phyloP scores from a whole-genome alignment of 1,284 basidiomycete species.

The Moniliella sp. region DNA sequence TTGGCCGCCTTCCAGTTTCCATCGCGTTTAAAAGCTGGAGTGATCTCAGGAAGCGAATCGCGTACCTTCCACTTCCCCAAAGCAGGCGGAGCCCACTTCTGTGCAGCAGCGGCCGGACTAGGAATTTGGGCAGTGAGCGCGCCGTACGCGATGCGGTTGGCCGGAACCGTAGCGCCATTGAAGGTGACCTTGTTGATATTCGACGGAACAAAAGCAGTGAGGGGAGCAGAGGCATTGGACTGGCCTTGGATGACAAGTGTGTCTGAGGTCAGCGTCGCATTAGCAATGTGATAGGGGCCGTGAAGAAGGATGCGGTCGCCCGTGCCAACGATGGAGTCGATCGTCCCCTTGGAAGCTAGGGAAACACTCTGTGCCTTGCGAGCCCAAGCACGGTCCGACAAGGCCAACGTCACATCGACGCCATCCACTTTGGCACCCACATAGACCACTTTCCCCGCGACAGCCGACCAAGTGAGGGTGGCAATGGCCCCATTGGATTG shows the following conservation, averaged over 20 bases:
- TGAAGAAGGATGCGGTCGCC: constrained; percentile 2
- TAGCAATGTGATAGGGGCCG: constrained; percentile 2
- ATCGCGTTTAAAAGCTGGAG: constrained; percentile 1
- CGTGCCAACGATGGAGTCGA: background rate
- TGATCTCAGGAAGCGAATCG: constrained; percentile 7
- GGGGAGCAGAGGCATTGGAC: constrained; percentile 2
- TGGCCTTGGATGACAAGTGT: constrained; percentile 5
- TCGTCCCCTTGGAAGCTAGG: no score
- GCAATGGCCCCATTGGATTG: no score
- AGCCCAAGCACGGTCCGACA: no score
- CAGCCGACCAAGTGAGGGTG: no score
- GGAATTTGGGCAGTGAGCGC: constrained; percentile 1
- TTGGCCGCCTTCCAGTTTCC: constrained; percentile 39
- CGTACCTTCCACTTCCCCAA: constrained; percentile 3
- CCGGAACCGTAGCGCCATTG: constrained; percentile 3
- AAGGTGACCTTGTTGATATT: constrained; percentile 3
- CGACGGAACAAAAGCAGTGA: constrained; percentile 4
- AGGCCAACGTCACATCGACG: no score
- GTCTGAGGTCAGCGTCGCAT: background rate
- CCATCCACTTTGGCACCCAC: no score
- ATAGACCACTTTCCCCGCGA: no score
- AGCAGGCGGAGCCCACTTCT: constrained; percentile 1
- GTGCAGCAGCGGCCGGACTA: background rate
- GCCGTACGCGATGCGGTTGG: constrained; percentile 2
- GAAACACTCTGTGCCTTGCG: no score